A percentile compares a stretch with the other conserved stretches of the same genome.
Evolutionary conservation across 2,329 filamentous ascomycete genomes (phyloP).

Genomic region (Colletotrichum higginsianum): DNA sequence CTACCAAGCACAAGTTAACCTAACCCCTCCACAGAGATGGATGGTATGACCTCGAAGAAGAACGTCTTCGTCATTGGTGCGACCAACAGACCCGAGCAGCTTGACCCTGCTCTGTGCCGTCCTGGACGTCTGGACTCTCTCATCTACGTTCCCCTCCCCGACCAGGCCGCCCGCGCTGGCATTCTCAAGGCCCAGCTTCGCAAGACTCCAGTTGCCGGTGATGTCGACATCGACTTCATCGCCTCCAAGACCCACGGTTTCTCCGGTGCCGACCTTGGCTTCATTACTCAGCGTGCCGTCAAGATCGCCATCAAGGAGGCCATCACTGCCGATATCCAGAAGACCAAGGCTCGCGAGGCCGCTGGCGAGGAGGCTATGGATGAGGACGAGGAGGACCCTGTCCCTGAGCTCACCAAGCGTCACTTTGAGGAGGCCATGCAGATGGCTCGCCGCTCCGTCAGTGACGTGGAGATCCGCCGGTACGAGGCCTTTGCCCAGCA

Average conservation of each 20-base stretch:
- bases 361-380: conserved; percentile 88
- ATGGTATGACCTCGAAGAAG: conserved; percentile 99
- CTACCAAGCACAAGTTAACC: conserved; percentile 9
- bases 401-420: conserved; percentile 93
- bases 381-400: conserved; percentile 89
- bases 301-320: conserved; percentile 99
- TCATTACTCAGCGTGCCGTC: conserved; percentile 98
- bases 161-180: conserved; percentile 88
- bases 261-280: conserved; percentile 99
- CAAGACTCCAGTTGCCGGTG: conserved; percentile 92
- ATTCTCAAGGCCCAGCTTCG: conserved; percentile 97
- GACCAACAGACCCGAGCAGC: conserved; percentile 98
- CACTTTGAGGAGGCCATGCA: conserved; percentile 99
- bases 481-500: conserved; percentile 99
- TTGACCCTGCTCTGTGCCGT: conserved; percentile 97
- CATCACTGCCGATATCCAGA: conserved; percentile 90
- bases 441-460: conserved; percentile 92
- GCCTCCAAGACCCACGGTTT: conserved; percentile 98
- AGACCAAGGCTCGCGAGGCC: conserved; percentile 89
- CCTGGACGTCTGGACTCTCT: conserved; percentile 98
- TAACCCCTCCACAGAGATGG: conserved; percentile 79
- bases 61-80: conserved; percentile 99
- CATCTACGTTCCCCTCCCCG: conserved; percentile 97
- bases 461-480: conserved; percentile 95
- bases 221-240: conserved; percentile 93